phyloP scores from a whole-genome alignment of 257 asterid genomes.

The Solanum verrucosum region DNA sequence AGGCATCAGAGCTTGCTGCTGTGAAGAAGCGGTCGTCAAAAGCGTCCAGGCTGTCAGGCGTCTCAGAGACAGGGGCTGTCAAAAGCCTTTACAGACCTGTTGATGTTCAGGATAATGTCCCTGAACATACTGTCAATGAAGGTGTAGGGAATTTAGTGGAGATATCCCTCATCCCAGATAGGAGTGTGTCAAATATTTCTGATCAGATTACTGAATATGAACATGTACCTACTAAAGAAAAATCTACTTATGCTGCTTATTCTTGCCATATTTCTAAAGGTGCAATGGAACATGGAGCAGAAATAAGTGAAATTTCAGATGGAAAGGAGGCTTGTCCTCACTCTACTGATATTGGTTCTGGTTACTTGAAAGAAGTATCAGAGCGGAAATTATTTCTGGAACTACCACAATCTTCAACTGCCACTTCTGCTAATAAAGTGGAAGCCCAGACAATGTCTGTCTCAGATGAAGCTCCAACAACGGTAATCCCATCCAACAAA shows the following conservation, averaged over 20 bases:
- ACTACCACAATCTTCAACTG: constrained; percentile 8
- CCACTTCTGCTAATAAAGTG: constrained; percentile 6
- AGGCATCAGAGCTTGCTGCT: constrained; percentile 95
- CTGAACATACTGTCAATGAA: constrained; percentile 21
- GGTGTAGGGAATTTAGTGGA: constrained; percentile 37
- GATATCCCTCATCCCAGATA: constrained; percentile 49
- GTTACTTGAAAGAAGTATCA: constrained; percentile 9
- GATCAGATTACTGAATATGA: constrained; percentile 16
- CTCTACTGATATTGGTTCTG: constrained; percentile 6
- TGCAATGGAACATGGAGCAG: not conserved
- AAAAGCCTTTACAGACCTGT: constrained; percentile 33
- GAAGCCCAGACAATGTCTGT: constrained; percentile 15
- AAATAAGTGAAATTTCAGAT: not conserved
- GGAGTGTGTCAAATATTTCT: constrained; percentile 18
- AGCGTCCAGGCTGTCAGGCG: constrained; percentile 34
- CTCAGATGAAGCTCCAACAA: constrained; percentile 16
- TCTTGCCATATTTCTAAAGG: constrained; percentile 8
- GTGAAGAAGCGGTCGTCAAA: constrained; percentile 51
- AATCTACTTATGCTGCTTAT: constrained; percentile 9
- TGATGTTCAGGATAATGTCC: constrained; percentile 24
- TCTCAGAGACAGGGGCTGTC: constrained; percentile 35
- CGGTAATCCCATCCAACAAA: constrained; percentile 5
- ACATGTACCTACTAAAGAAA: constrained; percentile 7
- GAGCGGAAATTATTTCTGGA: constrained; percentile 11
- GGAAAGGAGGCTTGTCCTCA: constrained; percentile 7